Evolutionary conservation across 1,284 basidiomycete species (phyloP), one percentile per base, ranked within the genome.

Genomic region (Schizopora paradoxa): DNA sequence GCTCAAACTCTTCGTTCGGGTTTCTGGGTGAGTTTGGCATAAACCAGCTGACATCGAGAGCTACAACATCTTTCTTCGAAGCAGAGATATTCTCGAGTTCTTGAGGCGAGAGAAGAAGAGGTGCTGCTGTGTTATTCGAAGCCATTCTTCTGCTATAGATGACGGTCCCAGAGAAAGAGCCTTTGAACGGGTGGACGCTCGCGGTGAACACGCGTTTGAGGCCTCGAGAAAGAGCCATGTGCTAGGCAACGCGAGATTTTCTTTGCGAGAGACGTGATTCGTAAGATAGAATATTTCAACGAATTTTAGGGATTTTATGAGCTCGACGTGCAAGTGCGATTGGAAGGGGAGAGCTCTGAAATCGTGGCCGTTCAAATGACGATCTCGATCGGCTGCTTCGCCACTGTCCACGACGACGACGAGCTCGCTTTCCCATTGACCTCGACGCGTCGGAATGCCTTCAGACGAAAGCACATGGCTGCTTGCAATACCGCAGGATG

Each of bases 381-480:
- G n/a, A n/a, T n/a, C n/a, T n/a, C n/a, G n/a, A 13, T 5, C 6
- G 5, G 14, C 33, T 35, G 18, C 5, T 10, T 35, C 33, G 33
- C 14, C 10, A 22, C 14, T 35, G 33, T 16, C n/a, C 33, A 6
- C 5, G 33, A 35, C 33, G 22, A 10, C 22, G 33, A n/a, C 33
- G 32, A 16, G 33, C 14, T 8, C 10, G 8, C 14, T n/a, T 10
- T 35, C 7, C 10, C 7, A 35, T 14, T 35, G 10, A 4, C 14
- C 7, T 14, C 14, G 10, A n/a, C 33, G 8, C 3, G 33, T 19
- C n/a, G 46, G 53, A 45, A 90, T 90, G 87, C 86, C 86, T 51
- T 88, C 86, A 57, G 87, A 91, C 69, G 85, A 89, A 62, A 84
- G 82, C 55, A 88, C 86, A 51, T 91, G 87, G 87, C 66, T 91